A percentile compares a stretch with the other conserved stretches of the same genome.
Conservation (phyloP, 2,329 filamentous ascomycete genomes). For the Neoarthrinium moseri region DNA sequence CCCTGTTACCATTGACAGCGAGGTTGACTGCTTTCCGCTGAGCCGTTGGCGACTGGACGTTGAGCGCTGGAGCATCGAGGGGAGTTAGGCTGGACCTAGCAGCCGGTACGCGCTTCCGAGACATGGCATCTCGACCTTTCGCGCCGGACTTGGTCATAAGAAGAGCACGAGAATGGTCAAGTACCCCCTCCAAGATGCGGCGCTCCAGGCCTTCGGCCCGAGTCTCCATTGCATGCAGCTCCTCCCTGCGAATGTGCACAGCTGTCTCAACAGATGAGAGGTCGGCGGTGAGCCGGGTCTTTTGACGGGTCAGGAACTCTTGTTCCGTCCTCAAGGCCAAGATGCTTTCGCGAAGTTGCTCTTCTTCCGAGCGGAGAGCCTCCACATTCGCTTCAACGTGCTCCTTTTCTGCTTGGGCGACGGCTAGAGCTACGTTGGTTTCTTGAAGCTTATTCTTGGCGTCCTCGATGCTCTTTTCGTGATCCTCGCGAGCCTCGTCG, state of each 20-base stretch:
- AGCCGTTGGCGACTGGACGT: conserved; percentile 18
- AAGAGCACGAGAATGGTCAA: conserved; percentile 92
- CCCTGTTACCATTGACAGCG: conserved; percentile 51
- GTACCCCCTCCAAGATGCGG: conserved; percentile 89
- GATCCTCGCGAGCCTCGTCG: conserved; percentile 73
- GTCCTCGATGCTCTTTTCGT: conserved; percentile 76
- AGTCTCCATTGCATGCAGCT: conserved; percentile 85
- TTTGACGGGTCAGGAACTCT: conserved; percentile 74
- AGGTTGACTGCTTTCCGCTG: conserved; percentile 44
- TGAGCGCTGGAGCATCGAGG: conserved; percentile 17
- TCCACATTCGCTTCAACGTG: conserved; percentile 57
- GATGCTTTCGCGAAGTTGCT: conserved; percentile 53
- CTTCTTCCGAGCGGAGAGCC: conserved; percentile 50
- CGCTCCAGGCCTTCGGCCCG: conserved; percentile 88
- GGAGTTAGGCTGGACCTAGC: conserved; percentile 39
- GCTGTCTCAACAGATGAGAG: conserved; percentile 91
- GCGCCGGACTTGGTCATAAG: conserved; percentile 66
- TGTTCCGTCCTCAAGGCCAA: conserved; percentile 64
- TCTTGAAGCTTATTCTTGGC: conserved; percentile 75
- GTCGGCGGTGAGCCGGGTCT: conserved; percentile 77
- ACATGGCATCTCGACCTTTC: conserved; percentile 55
- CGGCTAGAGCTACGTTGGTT: conserved; percentile 75
- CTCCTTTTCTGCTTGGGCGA: conserved; percentile 64
- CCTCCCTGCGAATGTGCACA: conserved; percentile 82
- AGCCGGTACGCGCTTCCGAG: conserved; percentile 51